Conservation (phyloP, 1,284 basidiomycete genomes). For the Porodaedalea pini region DNA sequence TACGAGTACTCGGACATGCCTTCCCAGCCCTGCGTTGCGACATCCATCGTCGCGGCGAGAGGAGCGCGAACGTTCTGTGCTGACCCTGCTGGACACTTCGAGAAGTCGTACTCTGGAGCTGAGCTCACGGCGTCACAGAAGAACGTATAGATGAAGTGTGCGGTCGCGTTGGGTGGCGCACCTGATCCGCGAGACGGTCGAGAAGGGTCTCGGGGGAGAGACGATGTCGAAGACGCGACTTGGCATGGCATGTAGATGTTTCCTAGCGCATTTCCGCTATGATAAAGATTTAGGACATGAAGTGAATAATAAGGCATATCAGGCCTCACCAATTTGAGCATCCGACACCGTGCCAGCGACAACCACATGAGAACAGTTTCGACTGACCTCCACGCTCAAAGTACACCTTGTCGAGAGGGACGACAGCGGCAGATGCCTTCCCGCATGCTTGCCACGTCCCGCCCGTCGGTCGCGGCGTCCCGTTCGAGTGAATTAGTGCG, state of each 20-base stretch:
- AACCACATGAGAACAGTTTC: constrained; percentile 20
- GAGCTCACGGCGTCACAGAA: constrained; percentile 16
- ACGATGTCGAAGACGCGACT: constrained; percentile 8
- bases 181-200: constrained; percentile 7
- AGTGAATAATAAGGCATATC: background rate
- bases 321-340: constrained; percentile 18
- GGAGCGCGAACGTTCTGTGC: background rate
- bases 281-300: background rate
- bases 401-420: constrained; percentile 17
- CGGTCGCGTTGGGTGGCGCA: background rate
- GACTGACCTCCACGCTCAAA: constrained; percentile 19
- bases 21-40: constrained; percentile 3
- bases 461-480: constrained; percentile 9
- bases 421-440: constrained; percentile 10
- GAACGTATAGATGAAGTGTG: constrained; percentile 18
- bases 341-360: constrained; percentile 21
- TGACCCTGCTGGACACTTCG: background rate
- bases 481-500: constrained; percentile 15
- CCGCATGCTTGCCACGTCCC: constrained; percentile 19
- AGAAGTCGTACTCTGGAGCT: constrained; percentile 15
- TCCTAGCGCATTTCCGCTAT: constrained; percentile 19
- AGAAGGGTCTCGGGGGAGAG: background rate
- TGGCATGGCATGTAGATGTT: constrained; percentile 21
- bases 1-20: constrained; percentile 14
- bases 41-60: background rate